Conservation (phyloP, 106 monocot species). For the Iris macrosiphon region DNA sequence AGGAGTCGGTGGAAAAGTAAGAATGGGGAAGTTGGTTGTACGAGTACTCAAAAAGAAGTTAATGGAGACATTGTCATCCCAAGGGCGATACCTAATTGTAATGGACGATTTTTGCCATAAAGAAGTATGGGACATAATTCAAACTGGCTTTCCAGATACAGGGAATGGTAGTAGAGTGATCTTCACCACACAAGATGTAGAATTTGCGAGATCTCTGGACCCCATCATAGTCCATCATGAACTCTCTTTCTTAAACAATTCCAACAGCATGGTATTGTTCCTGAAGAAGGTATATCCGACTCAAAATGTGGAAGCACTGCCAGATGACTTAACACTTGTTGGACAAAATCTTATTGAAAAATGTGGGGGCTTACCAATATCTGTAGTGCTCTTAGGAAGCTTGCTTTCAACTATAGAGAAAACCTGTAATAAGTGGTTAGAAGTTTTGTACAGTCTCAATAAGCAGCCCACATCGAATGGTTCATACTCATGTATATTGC, state of each 20-base stretch:
- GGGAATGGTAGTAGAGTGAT: constrained; percentile 9
- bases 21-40: background rate
- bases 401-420: background rate
- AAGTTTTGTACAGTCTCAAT: background rate
- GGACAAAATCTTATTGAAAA: constrained; percentile 4
- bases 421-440: constrained; percentile 9
- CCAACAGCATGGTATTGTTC: constrained; percentile 22
- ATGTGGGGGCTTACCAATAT: too few species aligned
- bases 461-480: constrained; percentile 7
- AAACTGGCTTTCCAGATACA: constrained; percentile 1
- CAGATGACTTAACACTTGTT: constrained; percentile 7
- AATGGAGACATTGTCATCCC: background rate
- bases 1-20: constrained; percentile 1
- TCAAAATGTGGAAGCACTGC: background rate
- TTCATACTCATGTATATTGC: constrained; percentile 11
- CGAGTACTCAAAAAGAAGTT: background rate
- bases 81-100: constrained; percentile 11
- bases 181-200: constrained; percentile 1
- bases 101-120: constrained; percentile 22
- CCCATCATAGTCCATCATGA: background rate
- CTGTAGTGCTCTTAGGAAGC: too few species aligned
- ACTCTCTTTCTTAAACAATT: constrained; percentile 6
- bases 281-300: constrained; percentile 14
- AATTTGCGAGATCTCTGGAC: background rate
- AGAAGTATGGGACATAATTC: constrained; percentile 9